A percentile compares a stretch with the other conserved stretches of the same genome.
Conservation (phyloP, 176 grass and related monocot genomes). For the Alloteropsis semialata region DNA sequence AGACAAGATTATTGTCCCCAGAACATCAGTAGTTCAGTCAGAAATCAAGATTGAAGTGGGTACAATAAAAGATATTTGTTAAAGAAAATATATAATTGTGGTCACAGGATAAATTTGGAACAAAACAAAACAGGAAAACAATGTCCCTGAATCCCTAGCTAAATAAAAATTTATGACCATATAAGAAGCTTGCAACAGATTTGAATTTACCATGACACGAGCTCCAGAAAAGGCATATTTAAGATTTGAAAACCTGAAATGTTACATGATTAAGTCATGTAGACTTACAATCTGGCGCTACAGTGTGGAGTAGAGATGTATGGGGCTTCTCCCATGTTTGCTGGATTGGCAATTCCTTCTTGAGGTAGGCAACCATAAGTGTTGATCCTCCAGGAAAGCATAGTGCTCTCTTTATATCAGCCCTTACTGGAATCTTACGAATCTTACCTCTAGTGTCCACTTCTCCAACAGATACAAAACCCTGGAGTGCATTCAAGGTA, state of each 20-base stretch:
- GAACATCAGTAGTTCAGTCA: conserved; percentile 6
- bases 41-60: background rate
- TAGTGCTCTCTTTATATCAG: conserved; percentile 71
- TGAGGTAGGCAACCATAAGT: conserved; percentile 75
- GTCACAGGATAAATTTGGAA: background rate
- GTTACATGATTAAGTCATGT: conserved; percentile 13
- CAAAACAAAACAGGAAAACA: background rate
- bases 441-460: conserved; percentile 77
- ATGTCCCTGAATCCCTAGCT: background rate
- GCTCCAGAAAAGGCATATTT: conserved; percentile 6
- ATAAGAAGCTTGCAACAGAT: background rate
- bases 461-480: conserved; percentile 73
- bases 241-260: background rate
- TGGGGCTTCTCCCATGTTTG: conserved; percentile 10
- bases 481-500: conserved; percentile 44
- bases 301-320: conserved; percentile 17
- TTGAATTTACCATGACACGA: conserved; percentile 8
- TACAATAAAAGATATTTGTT: background rate
- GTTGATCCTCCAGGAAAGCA: conserved; percentile 88
- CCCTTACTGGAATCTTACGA: conserved; percentile 68
- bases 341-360: conserved; percentile 34
- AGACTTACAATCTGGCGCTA: conserved; percentile 56
- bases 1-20: background rate
- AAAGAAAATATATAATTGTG: background rate
- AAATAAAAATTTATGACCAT: background rate